Evolutionary conservation across 805 yeast species (phyloP).

Genomic region (Tetrapisispora fleetii): DNA sequence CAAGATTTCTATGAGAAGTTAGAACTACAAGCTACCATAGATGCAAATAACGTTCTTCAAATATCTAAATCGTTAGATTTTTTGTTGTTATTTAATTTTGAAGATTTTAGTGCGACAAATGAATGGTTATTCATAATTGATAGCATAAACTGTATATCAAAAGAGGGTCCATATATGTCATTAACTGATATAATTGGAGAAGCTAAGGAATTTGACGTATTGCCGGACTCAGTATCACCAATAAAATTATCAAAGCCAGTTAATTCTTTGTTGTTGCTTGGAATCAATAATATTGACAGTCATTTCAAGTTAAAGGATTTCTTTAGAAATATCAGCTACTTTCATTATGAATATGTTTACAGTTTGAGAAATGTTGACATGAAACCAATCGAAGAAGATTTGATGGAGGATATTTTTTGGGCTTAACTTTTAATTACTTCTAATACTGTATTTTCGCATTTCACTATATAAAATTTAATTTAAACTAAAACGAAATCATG

Average conservation of each 20-base stretch:
- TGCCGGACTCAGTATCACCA: neutral
- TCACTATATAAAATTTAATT: too few relatives aligned
- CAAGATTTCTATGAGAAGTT: conserved; percentile 24
- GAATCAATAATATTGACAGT: conserved; percentile 13
- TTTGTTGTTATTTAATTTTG: conserved; percentile 54
- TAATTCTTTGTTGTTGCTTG: conserved; percentile 8
- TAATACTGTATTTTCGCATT: neutral
- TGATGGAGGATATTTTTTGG: conserved; percentile 46
- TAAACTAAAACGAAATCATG: neutral
- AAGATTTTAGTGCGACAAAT: conserved; percentile 58
- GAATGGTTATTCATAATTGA: conserved; percentile 85
- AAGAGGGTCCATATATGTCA: conserved; percentile 26
- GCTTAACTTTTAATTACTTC: neutral
- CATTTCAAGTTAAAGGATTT: conserved; percentile 15
- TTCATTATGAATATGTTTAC: conserved; percentile 39
- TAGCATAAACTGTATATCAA: conserved; percentile 47
- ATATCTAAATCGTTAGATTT: conserved; percentile 76
- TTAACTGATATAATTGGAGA: conserved; percentile 40
- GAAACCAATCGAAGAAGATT: conserved; percentile 44
- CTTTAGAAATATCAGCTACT: conserved; percentile 13
- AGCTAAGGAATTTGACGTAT: conserved; percentile 11
- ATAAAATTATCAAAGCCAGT: neutral
- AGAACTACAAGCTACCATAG: conserved; percentile 22
- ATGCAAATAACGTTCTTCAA: conserved; percentile 34
- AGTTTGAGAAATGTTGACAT: conserved; percentile 37